These are phyloP conservation scores for Phialophora tarda DNA, from an alignment of 2,329 filamentous ascomycete species.

Conservation along the genomic window DNA sequence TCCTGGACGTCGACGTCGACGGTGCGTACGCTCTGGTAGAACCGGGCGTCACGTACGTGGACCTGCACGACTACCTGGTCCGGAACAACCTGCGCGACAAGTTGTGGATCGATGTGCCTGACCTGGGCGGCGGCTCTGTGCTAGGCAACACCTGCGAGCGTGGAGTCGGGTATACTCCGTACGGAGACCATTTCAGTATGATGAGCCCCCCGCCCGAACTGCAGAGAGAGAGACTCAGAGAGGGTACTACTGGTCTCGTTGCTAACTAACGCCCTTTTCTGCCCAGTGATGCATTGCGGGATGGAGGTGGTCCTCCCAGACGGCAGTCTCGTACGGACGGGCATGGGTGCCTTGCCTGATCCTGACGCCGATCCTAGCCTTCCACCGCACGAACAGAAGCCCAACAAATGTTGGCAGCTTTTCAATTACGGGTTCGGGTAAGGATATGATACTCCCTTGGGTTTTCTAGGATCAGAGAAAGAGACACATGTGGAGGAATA, in stretches of 20 bases:
- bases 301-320: conserved; percentile 52
- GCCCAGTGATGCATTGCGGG: conserved; percentile 50
- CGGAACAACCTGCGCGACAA: conserved; percentile 47
- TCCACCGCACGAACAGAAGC: conserved; percentile 24
- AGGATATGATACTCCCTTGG: neutral
- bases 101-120: conserved; percentile 58
- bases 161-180: conserved; percentile 47
- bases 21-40: conserved; percentile 45
- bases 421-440: conserved; percentile 33
- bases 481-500: too few relatives aligned
- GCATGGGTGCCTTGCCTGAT: conserved; percentile 47
- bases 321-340: conserved; percentile 48
- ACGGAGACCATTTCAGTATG: conserved; percentile 54
- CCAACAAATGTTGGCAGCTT: conserved; percentile 51
- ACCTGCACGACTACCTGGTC: conserved; percentile 51
- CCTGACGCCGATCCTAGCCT: conserved; percentile 22
- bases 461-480: too few relatives aligned
- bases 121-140: conserved; percentile 58
- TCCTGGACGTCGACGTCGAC: conserved; percentile 45
- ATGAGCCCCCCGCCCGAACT: conserved; percentile 3
- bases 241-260: conserved; percentile 40
- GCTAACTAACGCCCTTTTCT: neutral
- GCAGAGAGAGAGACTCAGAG: conserved; percentile 48
- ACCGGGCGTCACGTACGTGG: conserved; percentile 56
- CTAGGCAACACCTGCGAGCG: conserved; percentile 59